Evolutionary conservation across 371 early-diverging fungal species (phyloP).

Genomic region (Syncephalastrum sp.): DNA sequence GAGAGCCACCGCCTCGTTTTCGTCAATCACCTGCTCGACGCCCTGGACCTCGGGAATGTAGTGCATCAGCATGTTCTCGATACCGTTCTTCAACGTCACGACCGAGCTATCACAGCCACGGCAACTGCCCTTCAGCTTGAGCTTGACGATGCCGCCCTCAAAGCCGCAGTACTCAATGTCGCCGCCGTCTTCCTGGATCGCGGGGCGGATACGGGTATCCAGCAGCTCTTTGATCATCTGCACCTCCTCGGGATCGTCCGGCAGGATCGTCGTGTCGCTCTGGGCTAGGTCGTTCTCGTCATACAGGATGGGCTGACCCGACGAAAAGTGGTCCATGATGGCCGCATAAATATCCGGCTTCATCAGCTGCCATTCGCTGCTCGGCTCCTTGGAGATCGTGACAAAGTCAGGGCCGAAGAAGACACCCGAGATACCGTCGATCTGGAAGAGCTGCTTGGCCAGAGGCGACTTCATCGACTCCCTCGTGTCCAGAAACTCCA

Average conservation of each 20-base stretch:
- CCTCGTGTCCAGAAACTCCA: slow-evolving; percentile 81
- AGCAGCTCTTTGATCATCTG: slow-evolving; percentile 97
- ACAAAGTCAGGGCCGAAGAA: slow-evolving; percentile 93
- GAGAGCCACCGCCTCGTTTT: slow-evolving; percentile 39
- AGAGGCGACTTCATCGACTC: slow-evolving; percentile 84
- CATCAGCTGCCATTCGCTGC: slow-evolving; percentile 89
- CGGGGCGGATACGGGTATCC: slow-evolving; percentile 93
- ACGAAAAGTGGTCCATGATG: slow-evolving; percentile 93
- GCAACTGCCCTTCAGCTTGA: slow-evolving; percentile 95
- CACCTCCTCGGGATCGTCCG: slow-evolving; percentile 87
- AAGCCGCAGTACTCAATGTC: slow-evolving; percentile 95
- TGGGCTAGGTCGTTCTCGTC: slow-evolving; percentile 53
- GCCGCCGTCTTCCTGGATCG: slow-evolving; percentile 97
- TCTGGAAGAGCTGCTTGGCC: slow-evolving; percentile 83
- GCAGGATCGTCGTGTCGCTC: slow-evolving; percentile 71
- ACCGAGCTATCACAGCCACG: slow-evolving; percentile 88
- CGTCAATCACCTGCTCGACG: slow-evolving; percentile 85
- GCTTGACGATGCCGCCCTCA: slow-evolving; percentile 83
- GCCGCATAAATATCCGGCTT: slow-evolving; percentile 93
- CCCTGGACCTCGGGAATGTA: slow-evolving; percentile 95
- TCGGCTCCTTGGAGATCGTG: slow-evolving; percentile 85
- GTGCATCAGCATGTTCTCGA: slow-evolving; percentile 98
- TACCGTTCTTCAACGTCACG: slow-evolving; percentile 95
- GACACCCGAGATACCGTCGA: slow-evolving; percentile 87
- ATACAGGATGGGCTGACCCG: slow-evolving; percentile 74